Base-by-base conservation (phyloP, 2,329 filamentous ascomycete species). In the Onygenales sp. region DNA sequence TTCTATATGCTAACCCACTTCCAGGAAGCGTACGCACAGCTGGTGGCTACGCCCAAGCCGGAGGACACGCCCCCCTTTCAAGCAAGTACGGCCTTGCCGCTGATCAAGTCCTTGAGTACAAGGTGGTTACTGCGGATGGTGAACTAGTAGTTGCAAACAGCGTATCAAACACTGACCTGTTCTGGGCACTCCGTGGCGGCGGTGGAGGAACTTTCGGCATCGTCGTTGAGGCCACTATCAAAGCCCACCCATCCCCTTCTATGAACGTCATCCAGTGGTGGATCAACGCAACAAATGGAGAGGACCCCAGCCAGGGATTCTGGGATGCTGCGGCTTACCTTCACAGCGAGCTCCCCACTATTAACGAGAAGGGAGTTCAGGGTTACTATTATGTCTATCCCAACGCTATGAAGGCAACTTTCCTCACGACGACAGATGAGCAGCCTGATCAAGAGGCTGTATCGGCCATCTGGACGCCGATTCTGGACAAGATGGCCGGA, bases 151-250 rank as follows among this genome's bases (percentile, higher is more conserved):
- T 65, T 2, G 80, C 79, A 0, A 76, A 71, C 3, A 71, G 69
- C 0, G 61, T 60, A 0, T 56, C 75, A 35, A 78, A 85, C 57
- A 54, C 69, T 0, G 82, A 85, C 50, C 69, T 86, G 1, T 85
- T 81, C 68, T 86, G 82, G 82, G 83, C 82, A 1, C 65, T 84
- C 1, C 72, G 72, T 43, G 81, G 82, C 3, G 81, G 82, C 0
- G 82, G 83, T 2, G 78, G 75, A 8, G 79, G 80, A 13, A 83
- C 74, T 33, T 85, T 78, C 58, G 82, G 72, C 2, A 71, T 84
- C 2, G 78, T 84, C 1, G 64, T 75, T 13, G 79, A 77, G 2
- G 71, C 83, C 63, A 83, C 78, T 0, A 69, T 76, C 42, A 78
- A 77, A 56, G 72, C 76, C 1, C 54, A 52, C 49, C 45, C 53